Conservation (phyloP, 208 protist species). For the Entamoeba dispar region DNA sequence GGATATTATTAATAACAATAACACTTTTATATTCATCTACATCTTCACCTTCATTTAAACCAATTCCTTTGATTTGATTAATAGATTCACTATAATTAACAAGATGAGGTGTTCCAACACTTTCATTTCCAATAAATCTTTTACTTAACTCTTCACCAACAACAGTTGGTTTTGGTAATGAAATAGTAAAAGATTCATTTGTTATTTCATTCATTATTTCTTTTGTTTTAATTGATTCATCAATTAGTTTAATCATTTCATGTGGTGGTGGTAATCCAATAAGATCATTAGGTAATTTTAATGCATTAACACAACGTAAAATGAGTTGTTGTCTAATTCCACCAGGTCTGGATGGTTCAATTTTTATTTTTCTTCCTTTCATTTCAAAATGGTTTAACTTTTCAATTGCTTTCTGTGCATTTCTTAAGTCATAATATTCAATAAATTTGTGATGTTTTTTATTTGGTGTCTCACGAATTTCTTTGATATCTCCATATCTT, state of each 20-base stretch:
- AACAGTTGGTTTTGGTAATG: background rate
- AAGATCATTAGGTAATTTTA: background rate
- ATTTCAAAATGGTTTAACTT: constrained; percentile 37
- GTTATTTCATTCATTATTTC: background rate
- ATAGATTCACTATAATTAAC: background rate
- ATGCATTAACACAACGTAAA: background rate
- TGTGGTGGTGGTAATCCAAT: background rate
- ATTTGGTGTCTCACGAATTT: constrained; percentile 48
- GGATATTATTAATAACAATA: background rate
- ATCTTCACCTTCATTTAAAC: background rate
- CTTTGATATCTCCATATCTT: constrained; percentile 39
- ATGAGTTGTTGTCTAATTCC: constrained; percentile 6
- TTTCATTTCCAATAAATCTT: background rate
- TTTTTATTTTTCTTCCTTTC: constrained; percentile 30
- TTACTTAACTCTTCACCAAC: background rate
- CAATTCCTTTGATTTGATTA: background rate
- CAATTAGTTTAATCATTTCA: background rate
- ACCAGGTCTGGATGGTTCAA: constrained; percentile 33
- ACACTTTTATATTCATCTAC: background rate
- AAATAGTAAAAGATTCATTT: background rate
- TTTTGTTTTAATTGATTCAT: background rate
- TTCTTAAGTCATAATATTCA: constrained; percentile 42
- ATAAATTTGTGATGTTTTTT: constrained; percentile 46
- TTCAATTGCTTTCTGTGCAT: constrained; percentile 34
- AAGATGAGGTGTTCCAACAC: background rate